These are phyloP conservation scores for Beauveria brongniartii DNA, from an alignment of 2,329 filamentous ascomycete species.

Conservation along the genomic window DNA sequence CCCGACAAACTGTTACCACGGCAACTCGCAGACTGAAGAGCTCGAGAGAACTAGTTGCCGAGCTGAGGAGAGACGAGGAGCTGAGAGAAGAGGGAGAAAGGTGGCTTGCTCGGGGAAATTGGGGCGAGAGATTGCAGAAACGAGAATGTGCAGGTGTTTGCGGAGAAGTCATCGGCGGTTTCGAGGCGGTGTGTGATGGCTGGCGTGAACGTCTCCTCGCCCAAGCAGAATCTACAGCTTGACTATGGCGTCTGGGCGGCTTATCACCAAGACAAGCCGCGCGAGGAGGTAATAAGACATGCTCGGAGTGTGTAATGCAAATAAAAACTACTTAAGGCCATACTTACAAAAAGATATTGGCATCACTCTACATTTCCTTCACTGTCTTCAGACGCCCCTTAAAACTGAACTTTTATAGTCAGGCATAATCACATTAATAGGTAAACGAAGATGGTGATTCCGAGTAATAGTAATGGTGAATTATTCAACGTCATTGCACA, in stretches of 20 bases:
- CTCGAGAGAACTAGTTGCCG: constrained; percentile 76
- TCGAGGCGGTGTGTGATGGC: constrained; percentile 80
- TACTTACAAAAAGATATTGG: not conserved
- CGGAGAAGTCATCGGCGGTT: constrained; percentile 80
- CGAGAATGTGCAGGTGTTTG: constrained; percentile 81
- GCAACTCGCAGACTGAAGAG: constrained; percentile 73
- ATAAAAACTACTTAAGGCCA: too few species aligned
- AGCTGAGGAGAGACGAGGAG: constrained; percentile 78
- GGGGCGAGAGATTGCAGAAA: constrained; percentile 66
- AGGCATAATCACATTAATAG: constrained; percentile 3
- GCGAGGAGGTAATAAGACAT: not conserved
- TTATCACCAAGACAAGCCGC: not conserved
- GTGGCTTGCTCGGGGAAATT: constrained; percentile 76
- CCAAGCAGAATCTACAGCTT: constrained; percentile 44
- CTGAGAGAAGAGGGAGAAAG: constrained; percentile 71
- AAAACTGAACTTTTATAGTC: not conserved
- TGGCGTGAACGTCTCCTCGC: constrained; percentile 72
- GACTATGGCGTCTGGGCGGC: constrained; percentile 14
- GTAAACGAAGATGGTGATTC: not conserved
- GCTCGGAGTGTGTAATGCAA: too few species aligned
- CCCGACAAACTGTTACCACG: constrained; percentile 74
- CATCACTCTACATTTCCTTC: not conserved
- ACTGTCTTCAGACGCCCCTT: not conserved
- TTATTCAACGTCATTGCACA: not conserved
- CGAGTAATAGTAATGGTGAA: not conserved